These are phyloP conservation scores for Suhomyces coccinellae DNA, from an alignment of 1,139 yeast species.

Conservation along the genomic window DNA sequence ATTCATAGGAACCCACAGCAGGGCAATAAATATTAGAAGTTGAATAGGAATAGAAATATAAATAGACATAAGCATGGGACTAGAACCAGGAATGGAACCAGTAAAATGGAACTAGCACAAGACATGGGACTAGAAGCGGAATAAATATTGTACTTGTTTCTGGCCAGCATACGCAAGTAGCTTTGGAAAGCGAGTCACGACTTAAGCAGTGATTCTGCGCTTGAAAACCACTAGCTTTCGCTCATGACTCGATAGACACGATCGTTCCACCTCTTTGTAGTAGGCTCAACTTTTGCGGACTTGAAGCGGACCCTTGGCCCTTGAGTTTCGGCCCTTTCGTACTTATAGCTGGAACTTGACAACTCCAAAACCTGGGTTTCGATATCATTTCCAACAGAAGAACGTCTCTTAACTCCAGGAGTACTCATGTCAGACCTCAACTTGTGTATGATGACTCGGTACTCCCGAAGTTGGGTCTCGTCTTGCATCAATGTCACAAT, in stretches of 20 bases:
- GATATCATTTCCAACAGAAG: constrained; percentile 6
- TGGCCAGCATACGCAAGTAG: neutral
- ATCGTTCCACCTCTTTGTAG: neutral
- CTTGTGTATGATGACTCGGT: constrained; percentile 39
- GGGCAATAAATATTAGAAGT: no score
- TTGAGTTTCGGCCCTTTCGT: neutral
- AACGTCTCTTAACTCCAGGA: constrained; percentile 32
- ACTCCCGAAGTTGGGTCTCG: constrained; percentile 26
- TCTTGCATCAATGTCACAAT: constrained; percentile 32
- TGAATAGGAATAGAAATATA: no score
- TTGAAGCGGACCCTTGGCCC: neutral
- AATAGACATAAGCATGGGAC: no score
- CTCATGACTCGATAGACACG: constrained; percentile 1
- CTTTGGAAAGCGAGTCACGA: neutral
- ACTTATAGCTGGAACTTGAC: constrained; percentile 3
- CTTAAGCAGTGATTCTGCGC: neutral
- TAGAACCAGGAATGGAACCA: no score
- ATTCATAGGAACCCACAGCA: no score
- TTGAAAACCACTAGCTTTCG: neutral
- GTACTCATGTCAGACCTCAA: constrained; percentile 42
- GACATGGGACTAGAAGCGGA: no score
- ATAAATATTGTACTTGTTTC: neutral
- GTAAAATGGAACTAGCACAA: no score
- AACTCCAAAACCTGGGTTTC: constrained; percentile 7
- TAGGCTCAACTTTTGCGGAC: neutral